Percentiles rank a stretch among this genome's conserved stretches.
Evolutionary conservation across 257 asterid genomes (phyloP).

Genomic region (Henckelia pumila): DNA sequence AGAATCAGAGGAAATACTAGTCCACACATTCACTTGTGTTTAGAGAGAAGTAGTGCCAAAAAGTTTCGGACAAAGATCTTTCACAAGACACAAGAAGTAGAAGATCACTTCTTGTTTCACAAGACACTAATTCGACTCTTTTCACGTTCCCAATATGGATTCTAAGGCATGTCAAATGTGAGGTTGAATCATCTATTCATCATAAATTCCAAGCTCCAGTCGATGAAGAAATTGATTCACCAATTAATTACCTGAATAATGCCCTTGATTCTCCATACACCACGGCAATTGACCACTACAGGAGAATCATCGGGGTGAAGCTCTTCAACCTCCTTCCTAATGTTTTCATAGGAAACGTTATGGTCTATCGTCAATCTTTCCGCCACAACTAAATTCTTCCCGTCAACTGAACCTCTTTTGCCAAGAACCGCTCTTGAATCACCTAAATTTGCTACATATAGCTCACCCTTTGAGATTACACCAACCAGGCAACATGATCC

Average conservation of each 20-base stretch:
- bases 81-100: no score
- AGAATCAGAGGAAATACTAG: no score
- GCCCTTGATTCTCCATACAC: conserved; percentile 98
- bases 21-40: no score
- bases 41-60: no score
- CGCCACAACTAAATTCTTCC: conserved; percentile 59
- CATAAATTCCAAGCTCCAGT: no score
- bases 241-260: conserved; percentile 74
- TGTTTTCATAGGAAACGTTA: conserved; percentile 74
- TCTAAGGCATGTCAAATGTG: no score
- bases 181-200: no score
- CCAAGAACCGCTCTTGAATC: conserved; percentile 98
- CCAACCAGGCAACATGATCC: conserved; percentile 95
- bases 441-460: no score
- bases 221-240: conserved; percentile 12
- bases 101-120: no score
- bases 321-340: conserved; percentile 88
- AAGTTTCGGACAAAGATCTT: no score
- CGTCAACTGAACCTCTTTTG: conserved; percentile 64
- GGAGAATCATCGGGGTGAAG: conserved; percentile 79
- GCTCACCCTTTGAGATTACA: conserved; percentile 68
- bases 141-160: no score
- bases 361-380: conserved; percentile 90
- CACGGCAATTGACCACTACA: conserved; percentile 71
- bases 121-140: no score